Conservation (phyloP, 2,329 filamentous ascomycete species). For the Ophiognomonia clavigignenti-juglandacearum region DNA sequence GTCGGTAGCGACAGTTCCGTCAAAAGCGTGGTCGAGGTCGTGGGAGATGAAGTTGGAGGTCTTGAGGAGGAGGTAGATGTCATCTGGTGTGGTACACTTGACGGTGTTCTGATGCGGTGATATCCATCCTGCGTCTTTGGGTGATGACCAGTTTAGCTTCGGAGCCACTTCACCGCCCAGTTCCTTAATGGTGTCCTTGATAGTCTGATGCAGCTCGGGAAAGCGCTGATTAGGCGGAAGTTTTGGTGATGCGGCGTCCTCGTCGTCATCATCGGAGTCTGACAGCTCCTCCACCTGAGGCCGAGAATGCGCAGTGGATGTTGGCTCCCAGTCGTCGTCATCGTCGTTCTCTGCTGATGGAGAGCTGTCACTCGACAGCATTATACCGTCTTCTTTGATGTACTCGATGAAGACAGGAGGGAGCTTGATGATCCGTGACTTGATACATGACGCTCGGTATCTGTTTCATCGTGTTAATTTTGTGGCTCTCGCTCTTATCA, state of each 20-base stretch:
- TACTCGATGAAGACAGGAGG: constrained; percentile 74
- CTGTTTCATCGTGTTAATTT: constrained; percentile 32
- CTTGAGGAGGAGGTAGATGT: constrained; percentile 91
- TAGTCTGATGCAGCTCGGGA: constrained; percentile 68
- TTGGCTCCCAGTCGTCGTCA: constrained; percentile 51
- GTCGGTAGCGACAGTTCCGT: constrained; percentile 53
- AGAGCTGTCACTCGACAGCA: constrained; percentile 68
- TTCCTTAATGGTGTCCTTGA: constrained; percentile 72
- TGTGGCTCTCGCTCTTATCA: background rate
- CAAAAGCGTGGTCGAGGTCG: constrained; percentile 89
- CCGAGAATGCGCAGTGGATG: constrained; percentile 24
- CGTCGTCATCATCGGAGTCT: constrained; percentile 48
- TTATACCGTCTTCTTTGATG: constrained; percentile 86
- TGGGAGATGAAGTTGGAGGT: constrained; percentile 92
- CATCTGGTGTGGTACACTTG: constrained; percentile 82
- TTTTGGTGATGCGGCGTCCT: constrained; percentile 39
- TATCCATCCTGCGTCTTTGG: constrained; percentile 95
- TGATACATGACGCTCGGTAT: constrained; percentile 77
- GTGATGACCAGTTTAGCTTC: constrained; percentile 96
- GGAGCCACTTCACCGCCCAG: constrained; percentile 83
- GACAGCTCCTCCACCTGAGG: constrained; percentile 37
- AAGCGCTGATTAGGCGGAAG: constrained; percentile 54
- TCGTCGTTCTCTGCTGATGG: constrained; percentile 35
- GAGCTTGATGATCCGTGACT: constrained; percentile 79
- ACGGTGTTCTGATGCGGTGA: constrained; percentile 78